A percentile compares a stretch with the other conserved stretches of the same genome.
Evolutionary conservation across 2,329 filamentous ascomycete species (phyloP).

Genomic region (Colletotrichum tamarilloi): DNA sequence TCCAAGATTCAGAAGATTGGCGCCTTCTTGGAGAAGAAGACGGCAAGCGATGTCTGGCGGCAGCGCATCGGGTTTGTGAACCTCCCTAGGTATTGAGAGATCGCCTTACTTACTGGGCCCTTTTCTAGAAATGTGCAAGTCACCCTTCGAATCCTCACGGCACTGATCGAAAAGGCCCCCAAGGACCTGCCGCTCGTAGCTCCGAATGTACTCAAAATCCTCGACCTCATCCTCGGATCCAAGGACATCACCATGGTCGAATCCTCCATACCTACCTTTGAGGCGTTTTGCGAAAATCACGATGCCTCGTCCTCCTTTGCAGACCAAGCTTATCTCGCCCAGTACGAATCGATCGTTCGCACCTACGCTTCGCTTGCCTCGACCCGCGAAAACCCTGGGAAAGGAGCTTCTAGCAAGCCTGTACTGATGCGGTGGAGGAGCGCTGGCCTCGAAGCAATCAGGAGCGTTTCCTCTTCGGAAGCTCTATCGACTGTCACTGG

Average conservation of each 20-base stretch:
- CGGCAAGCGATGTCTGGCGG: slow-evolving; percentile 90
- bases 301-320: slow-evolving; percentile 87
- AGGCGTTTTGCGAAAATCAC: slow-evolving; percentile 89
- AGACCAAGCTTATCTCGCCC: slow-evolving; percentile 83
- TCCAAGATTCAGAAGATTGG: slow-evolving; percentile 98
- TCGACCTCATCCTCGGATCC: slow-evolving; percentile 84
- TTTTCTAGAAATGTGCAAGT: slow-evolving; percentile 85
- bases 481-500: slow-evolving; percentile 79
- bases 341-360: slow-evolving; percentile 85
- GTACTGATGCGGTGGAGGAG: slow-evolving; percentile 83
- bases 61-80: slow-evolving; percentile 80
- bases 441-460: slow-evolving; percentile 81
- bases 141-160: slow-evolving; percentile 90
- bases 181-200: slow-evolving; percentile 92
- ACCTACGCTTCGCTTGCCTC: slow-evolving; percentile 85
- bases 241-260: slow-evolving; percentile 94
- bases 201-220: slow-evolving; percentile 83
- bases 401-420: slow-evolving; percentile 72
- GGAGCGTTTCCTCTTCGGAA: slow-evolving; percentile 83
- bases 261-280: slow-evolving; percentile 86
- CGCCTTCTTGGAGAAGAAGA: slow-evolving; percentile 93
- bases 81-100: not conserved
- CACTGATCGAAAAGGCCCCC: slow-evolving; percentile 91
- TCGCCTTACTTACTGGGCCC: slow-evolving; percentile 1
- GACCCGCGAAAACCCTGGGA: slow-evolving; percentile 64